Evolutionary conservation across 192 early-diverging fungal species (phyloP), one percentile per base, ranked within the genome.

Genomic region (Entomortierella lignicola): DNA sequence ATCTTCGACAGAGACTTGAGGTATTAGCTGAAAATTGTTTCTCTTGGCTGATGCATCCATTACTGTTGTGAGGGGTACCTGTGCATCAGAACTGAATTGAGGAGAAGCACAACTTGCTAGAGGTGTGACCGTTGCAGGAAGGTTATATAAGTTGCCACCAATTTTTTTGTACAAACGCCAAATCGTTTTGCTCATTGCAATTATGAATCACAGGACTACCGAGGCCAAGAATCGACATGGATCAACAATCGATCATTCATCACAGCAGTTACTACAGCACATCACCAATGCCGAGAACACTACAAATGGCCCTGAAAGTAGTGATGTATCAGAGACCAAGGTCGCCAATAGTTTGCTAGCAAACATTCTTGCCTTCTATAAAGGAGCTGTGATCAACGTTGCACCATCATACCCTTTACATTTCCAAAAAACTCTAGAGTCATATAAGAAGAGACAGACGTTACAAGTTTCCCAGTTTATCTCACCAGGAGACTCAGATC

Each of bases 341-440:
- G 52, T 47, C 18, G 54, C 66, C 6, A 55, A 69, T 5, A 42
- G 55, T 26, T 61, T 77, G 6, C 41, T 77, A 32, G 73, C 73
- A 21, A 42, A 60, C 25, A 41, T 69, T 1, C 66, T 77, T 2
- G 54, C 69, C 53, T 69, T 29, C 44, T 77, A 69, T 59, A 68
- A 69, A 39, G 61, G 64, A 1, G 30, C 66, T 2, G 50, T 51
- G 8, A 43, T 31, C 15, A 52, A 62, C 6, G 2, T n/a, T 18
- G 17, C 54, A 1, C 47, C 12, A 10, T 21, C 30, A 2, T 30
- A 32, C 18, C 48, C 44, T 11, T 60, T 61, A 30, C 21, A 29
- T 6, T 27, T 58, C 0, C 39, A 61, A 3, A 20, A 18, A 1
- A 55, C 50, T 2, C 52, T 77, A 0, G 48, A 47, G 7, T 21